Evolutionary conservation across 179 eudicot genomes (phyloP), one percentile per base, ranked within the genome.

Genomic region (Pouteria campechiana): DNA sequence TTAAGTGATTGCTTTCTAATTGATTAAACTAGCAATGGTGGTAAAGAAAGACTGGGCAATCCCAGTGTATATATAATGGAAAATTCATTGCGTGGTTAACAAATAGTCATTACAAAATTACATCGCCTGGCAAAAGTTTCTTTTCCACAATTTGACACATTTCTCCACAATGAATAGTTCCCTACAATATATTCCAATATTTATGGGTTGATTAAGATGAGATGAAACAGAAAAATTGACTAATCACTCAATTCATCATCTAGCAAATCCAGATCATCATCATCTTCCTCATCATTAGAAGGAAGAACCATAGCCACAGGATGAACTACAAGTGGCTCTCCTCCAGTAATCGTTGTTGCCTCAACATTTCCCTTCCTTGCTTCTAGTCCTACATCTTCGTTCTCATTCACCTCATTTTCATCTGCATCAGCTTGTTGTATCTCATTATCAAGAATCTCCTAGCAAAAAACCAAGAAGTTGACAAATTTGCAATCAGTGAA

Each of bases 181-280:
- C n/a, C n/a, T n/a, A n/a, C n/a, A n/a, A n/a, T n/a, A n/a, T n/a
- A n/a, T n/a, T n/a, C n/a, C n/a, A n/a, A n/a, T n/a, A n/a, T n/a
- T n/a, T n/a, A n/a, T n/a, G n/a, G n/a, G n/a, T 36, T 21, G 44
- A 19, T 18, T 11, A 13, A 16, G 30, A 32, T 38, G 1, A 24
- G 21, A 41, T 19, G 18, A 39, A 29, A 16, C 17, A 30, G 10
- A 30, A 14, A 35, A 25, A 24, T 23, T 34, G 33, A 36, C 63
- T 71, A 78, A 54, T 79, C 90, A 35, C 77, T 83, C 55, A 61
- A 49, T 57, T 70, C 74, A 45, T 79, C 86, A 54, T 83, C 94
- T 19, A 88, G 62, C 40, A 80, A 83, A 59, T 83, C 60, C 33
- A 80, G 77, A 61, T 73, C 75, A 41, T 55, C 67, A 40, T 66